These are phyloP conservation scores for Lophium mytilinum DNA, from an alignment of 495 filamentous ascomycete species.

Conservation along the genomic window DNA sequence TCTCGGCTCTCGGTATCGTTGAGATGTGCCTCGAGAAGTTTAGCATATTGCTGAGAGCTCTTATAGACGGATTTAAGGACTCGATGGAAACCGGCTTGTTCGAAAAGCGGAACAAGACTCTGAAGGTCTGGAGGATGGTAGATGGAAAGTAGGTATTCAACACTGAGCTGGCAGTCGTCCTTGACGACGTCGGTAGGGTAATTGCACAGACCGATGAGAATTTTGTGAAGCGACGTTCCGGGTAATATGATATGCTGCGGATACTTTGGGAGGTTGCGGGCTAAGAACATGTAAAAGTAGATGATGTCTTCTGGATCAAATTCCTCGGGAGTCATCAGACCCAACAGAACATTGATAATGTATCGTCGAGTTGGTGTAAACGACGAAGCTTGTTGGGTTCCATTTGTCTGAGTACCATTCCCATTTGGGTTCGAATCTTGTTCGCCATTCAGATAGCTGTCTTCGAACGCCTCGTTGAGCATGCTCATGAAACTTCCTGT, in stretches of 20 bases:
- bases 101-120: conserved; percentile 65
- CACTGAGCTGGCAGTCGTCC: conserved; percentile 91
- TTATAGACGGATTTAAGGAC: conserved; percentile 86
- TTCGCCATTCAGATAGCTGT: conserved; percentile 78
- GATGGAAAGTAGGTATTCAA: conserved; percentile 86
- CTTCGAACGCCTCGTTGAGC: conserved; percentile 95
- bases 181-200: conserved; percentile 73
- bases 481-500: conserved; percentile 88
- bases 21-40: conserved; percentile 73
- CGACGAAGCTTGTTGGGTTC: conserved; percentile 6
- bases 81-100: conserved; percentile 79
- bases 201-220: conserved; percentile 74
- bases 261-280: conserved; percentile 91
- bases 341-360: conserved; percentile 77
- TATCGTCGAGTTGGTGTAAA: conserved; percentile 81
- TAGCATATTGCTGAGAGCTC: conserved; percentile 69
- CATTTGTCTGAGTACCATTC: conserved; percentile 32
- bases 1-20: conserved; percentile 72
- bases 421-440: conserved; percentile 49
- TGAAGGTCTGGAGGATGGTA: conserved; percentile 82
- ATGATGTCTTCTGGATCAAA: conserved; percentile 79
- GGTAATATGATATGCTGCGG: conserved; percentile 89
- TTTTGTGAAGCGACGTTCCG: conserved; percentile 71
- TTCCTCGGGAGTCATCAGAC: conserved; percentile 67
- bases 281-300: conserved; percentile 96